Percentiles rank a stretch among this genome's conserved stretches.
These are phyloP conservation scores for Talaromyces islandicus DNA, from an alignment of 2,329 filamentous ascomycete species.

Conservation along the genomic window DNA sequence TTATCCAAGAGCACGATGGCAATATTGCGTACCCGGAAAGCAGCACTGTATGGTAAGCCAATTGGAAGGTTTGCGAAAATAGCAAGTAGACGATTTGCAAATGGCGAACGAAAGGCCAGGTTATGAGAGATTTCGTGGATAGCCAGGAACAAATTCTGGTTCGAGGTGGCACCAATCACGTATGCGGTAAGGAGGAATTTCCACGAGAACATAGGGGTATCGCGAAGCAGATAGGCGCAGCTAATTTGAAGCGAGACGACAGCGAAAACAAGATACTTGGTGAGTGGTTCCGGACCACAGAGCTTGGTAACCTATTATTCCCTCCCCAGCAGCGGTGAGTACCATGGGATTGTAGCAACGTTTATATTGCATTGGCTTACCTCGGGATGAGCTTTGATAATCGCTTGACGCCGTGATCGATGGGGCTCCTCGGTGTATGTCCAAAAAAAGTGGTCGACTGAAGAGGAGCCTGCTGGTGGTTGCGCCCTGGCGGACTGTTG, in stretches of 20 bases:
- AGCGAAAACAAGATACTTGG: constrained; percentile 81
- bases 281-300: constrained; percentile 90
- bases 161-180: constrained; percentile 85
- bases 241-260: constrained; percentile 78
- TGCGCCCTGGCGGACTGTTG: constrained; percentile 20
- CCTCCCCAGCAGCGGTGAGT: background rate
- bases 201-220: constrained; percentile 75
- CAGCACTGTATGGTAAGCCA: constrained; percentile 90
- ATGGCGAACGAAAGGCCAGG: constrained; percentile 75
- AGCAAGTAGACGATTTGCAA: constrained; percentile 78
- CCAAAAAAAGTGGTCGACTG: constrained; percentile 77
- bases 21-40: constrained; percentile 65
- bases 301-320: constrained; percentile 82
- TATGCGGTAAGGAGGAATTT: constrained; percentile 84
- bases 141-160: constrained; percentile 96
- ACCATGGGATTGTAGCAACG: constrained; percentile 2
- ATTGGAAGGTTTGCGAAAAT: constrained; percentile 95
- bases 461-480: constrained; percentile 26
- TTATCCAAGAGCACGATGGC: background rate
- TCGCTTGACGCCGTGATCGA: constrained; percentile 79
- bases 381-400: constrained; percentile 97
- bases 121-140: constrained; percentile 99
- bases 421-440: constrained; percentile 98
- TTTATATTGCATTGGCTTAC: constrained; percentile 42
- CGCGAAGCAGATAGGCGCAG: constrained; percentile 69